Evolutionary conservation across 139 green algal genomes (phyloP).

Genomic region (Picochlorum sp.): DNA sequence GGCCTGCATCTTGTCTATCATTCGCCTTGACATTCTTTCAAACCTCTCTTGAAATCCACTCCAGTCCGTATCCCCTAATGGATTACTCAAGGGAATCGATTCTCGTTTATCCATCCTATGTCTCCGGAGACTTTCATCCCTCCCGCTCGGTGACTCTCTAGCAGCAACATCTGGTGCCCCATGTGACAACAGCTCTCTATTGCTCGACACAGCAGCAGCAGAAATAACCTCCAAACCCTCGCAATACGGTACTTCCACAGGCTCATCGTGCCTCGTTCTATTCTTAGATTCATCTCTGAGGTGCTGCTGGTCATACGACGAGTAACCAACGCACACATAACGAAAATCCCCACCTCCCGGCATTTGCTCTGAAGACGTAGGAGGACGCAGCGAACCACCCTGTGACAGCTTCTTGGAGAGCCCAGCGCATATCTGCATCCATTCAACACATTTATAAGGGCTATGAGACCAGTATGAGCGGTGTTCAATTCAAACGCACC

Average conservation of each 20-base stretch:
- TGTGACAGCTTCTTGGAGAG: slow-evolving; percentile 6
- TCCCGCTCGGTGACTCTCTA: neutral
- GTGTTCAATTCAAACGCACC: slow-evolving; percentile 4
- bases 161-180: slow-evolving; percentile 6
- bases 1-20: slow-evolving; percentile 23
- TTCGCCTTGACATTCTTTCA: slow-evolving; percentile 18
- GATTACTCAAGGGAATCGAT: neutral
- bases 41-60: slow-evolving; percentile 22
- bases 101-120: neutral
- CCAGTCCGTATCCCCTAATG: slow-evolving; percentile 14
- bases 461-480: neutral
- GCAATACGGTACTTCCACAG: slow-evolving; percentile 29
- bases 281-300: slow-evolving; percentile 13
- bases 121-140: neutral
- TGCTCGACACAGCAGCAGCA: slow-evolving; percentile 15
- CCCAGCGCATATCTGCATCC: slow-evolving; percentile 12
- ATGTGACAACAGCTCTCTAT: slow-evolving; percentile 16
- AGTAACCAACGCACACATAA: slow-evolving; percentile 30
- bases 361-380: slow-evolving; percentile 24
- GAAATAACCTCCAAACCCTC: slow-evolving; percentile 31
- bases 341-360: slow-evolving; percentile 25
- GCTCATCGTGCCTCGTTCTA: slow-evolving; percentile 12
- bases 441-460: neutral
- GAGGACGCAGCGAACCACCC: neutral
- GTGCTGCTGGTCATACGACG: slow-evolving; percentile 21